Base-by-base conservation (phyloP, 306 rosid genomes). In the Cucurbita ficifolia region DNA sequence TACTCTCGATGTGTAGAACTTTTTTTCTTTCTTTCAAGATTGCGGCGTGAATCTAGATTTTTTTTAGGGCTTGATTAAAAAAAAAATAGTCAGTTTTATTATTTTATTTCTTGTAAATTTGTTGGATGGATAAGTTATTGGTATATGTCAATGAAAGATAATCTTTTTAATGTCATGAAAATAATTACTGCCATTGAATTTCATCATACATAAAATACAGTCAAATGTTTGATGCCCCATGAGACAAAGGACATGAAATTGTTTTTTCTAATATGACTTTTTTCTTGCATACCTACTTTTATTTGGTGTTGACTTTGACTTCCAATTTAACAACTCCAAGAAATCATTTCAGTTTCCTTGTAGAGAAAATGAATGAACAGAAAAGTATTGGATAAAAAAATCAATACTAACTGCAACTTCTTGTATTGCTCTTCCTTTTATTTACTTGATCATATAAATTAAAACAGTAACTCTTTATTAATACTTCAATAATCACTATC, bases 191-290 rank as follows among this genome's bases (percentile, higher is more conserved):
- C 51, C 45, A 2, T 67, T 19, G 36, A 24, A 46, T 13, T 68
- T 68, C 56, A 11, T 43, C 21, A 45, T 8, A 3, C 55, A 22
- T 5, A 14, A 49, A 46, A 68, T 12, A 68, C 21, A 13, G 40
- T 46, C 73, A 21, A 68, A 68, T 68, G 55, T 46, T 68, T 68
- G 71, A 64, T 67, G 73, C 18, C 73, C 6, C 46, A 22, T 46
- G 19, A 42, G 19, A 42, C 71, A 64, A 5, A 64, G 71, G 71
- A 36, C 52, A 64, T 63, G 50, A 7, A 17, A 0, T 63, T 63
- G 2, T 17, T 63, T 39, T 39, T 63, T 5, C 4, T 63, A 1
- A 29, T 24, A n/a, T 42, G 51, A 42, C 10, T 8, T 9, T 40
- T 40, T 39, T 18, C 71, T 40, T 40, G 51, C 33, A 64, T 64